A percentile compares a stretch with the other conserved stretches of the same genome.
Conservation (phyloP, 2,329 filamentous ascomycete genomes). For the Penicillium vulpinum region DNA sequence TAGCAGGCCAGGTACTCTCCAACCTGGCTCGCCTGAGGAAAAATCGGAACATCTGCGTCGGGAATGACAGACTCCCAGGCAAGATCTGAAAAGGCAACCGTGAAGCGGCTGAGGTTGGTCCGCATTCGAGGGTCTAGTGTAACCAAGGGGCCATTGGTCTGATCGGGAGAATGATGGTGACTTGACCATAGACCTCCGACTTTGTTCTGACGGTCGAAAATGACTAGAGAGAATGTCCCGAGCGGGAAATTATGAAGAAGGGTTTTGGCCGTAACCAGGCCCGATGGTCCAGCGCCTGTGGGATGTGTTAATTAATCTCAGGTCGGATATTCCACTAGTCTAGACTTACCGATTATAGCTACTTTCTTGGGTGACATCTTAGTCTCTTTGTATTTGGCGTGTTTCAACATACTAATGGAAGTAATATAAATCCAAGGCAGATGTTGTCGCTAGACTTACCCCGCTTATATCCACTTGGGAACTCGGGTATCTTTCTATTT, state of each 20-base stretch:
- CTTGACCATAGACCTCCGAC: conserved; percentile 78
- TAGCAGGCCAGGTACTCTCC: conserved; percentile 71
- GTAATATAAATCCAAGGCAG: background rate
- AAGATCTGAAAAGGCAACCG: conserved; percentile 62
- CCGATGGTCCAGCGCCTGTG: conserved; percentile 67
- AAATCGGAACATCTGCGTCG: conserved; percentile 55
- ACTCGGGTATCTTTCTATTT: conserved; percentile 4
- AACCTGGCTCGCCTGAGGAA: conserved; percentile 76
- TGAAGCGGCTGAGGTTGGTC: conserved; percentile 73
- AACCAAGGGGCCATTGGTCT: background rate
- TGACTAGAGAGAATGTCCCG: conserved; percentile 62
- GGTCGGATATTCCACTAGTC: background rate
- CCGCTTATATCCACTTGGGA: conserved; percentile 4
- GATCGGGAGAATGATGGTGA: background rate
- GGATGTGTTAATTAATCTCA: conserved; percentile 4
- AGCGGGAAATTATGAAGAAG: conserved; percentile 61
- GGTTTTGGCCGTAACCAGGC: conserved; percentile 70
- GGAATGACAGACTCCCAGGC: conserved; percentile 61
- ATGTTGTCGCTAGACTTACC: conserved; percentile 7
- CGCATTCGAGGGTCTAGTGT: conserved; percentile 59
- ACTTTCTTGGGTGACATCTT: conserved; percentile 46
- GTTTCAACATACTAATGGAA: background rate
- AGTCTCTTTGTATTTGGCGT: background rate
- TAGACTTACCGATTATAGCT: conserved; percentile 52
- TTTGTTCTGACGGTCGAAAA: conserved; percentile 66